Conservation (phyloP, 768 basidiomycete species). For the Megacollybia marginata region DNA sequence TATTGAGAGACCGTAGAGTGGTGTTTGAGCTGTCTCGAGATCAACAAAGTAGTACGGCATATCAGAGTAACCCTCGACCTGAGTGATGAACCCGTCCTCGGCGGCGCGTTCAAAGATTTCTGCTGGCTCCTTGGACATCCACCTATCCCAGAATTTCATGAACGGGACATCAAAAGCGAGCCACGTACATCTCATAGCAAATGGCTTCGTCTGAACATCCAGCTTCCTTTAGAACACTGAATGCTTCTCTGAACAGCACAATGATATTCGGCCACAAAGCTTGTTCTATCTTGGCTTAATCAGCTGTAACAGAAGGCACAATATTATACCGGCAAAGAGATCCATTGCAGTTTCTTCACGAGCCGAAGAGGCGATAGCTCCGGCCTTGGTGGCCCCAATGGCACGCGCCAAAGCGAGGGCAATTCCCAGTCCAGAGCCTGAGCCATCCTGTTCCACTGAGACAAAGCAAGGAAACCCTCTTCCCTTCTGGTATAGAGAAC, state of each 20-base stretch:
- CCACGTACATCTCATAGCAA: slow-evolving; percentile 53
- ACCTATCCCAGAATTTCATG: slow-evolving; percentile 27
- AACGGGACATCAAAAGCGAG: neutral
- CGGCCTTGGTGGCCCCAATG: slow-evolving; percentile 57
- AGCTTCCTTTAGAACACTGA: slow-evolving; percentile 53
- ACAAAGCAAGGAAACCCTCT: slow-evolving; percentile 61
- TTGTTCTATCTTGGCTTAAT: slow-evolving; percentile 38
- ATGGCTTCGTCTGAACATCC: slow-evolving; percentile 62
- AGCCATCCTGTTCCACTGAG: slow-evolving; percentile 56
- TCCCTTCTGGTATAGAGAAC: slow-evolving; percentile 51
- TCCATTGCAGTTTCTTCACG: slow-evolving; percentile 62
- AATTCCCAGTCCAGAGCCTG: slow-evolving; percentile 34
- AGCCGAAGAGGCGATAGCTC: slow-evolving; percentile 56
- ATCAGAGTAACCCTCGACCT: slow-evolving; percentile 24
- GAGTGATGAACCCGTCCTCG: slow-evolving; percentile 56
- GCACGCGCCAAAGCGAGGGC: slow-evolving; percentile 49
- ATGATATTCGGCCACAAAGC: slow-evolving; percentile 65
- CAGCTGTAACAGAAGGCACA: neutral
- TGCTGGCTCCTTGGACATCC: slow-evolving; percentile 69
- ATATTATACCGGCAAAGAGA: slow-evolving; percentile 38
- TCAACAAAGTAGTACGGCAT: too few species aligned
- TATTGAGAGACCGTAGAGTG: slow-evolving; percentile 58
- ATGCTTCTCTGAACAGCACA: slow-evolving; percentile 56
- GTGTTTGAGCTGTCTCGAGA: slow-evolving; percentile 38
- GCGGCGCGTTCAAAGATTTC: slow-evolving; percentile 64